Evolutionary conservation across 164 flowering plant species (phyloP), one percentile per base, ranked within the genome.

Genomic region (Cinnamomum micranthum): DNA sequence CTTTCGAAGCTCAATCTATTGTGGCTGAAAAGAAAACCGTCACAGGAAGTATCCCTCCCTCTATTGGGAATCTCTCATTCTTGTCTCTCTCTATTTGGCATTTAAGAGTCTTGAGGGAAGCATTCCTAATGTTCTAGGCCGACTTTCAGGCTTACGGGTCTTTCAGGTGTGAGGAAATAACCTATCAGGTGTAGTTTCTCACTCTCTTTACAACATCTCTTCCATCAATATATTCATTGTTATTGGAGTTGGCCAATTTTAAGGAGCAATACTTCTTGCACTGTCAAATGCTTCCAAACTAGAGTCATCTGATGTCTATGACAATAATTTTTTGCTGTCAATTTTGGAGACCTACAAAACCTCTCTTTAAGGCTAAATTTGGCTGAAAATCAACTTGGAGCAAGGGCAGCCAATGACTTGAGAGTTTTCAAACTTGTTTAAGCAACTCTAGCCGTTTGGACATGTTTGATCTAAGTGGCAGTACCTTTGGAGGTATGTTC

Each of bases 191-290:
- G 65, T 74, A 6, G 63, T 89, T 25, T 89, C 93, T 14, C 6
- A 76, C 0, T 72, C 69, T 86, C 67, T 88, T 9, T 88, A 77
- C 79, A 89, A 89, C 75, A 59, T 86, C 62, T 82, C 93, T 19
- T 83, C 85, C 3, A 17, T 89, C 7, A 74, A 20, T 6, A 2
- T n/a, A 14, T 68, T 87, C n/a, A 77, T 74, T 15, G 27, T 89
- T 19, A 77, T 84, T 47, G 70, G 51, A 7, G 27, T n/a, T 2
- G 78, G 73, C 52, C 33, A 1, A 4, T 58, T 51, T 71, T 28
- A 23, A 2, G 68, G 27, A 13, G 2, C 64, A 50, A 19, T 68
- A 47, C 74, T 73, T 24, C 50, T 70, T 25, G 63, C 78, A 12
- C 35, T 71, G 17, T 24, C 78, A 1, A 70, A 76, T 70, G 78